Evolutionary conservation across 164 flowering plant species (phyloP).

Genomic region (Aristolochia californica): DNA sequence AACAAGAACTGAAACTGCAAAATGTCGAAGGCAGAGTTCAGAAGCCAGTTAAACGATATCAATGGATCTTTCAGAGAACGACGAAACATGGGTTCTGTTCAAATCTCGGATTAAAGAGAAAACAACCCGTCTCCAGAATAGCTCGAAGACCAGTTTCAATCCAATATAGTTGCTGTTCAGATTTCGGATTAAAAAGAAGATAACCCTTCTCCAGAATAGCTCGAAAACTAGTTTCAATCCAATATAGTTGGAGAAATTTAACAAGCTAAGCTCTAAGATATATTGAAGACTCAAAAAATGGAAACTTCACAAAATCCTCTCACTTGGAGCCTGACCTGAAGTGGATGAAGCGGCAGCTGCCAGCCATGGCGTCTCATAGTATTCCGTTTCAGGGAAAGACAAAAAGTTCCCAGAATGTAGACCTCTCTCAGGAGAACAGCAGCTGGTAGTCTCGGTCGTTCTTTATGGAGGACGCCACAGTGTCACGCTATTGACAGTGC

Average conservation of each 20-base stretch:
- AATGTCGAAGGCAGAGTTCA: too few relatives aligned
- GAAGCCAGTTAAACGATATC: too few relatives aligned
- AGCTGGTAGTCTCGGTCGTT: too few relatives aligned
- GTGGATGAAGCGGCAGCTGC: constrained; percentile 86
- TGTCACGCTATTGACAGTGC: too few relatives aligned
- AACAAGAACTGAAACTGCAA: not conserved
- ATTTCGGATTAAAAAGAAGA: not conserved
- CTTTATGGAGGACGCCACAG: too few relatives aligned
- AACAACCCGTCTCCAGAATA: not conserved
- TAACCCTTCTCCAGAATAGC: not conserved
- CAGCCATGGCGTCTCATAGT: constrained; percentile 88
- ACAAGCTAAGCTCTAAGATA: not conserved
- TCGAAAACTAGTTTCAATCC: too few relatives aligned
- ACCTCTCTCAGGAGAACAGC: too few relatives aligned
- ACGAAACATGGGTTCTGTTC: not conserved
- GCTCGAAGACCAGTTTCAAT: too few relatives aligned
- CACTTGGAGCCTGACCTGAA: constrained; percentile 42
- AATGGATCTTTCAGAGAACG: too few relatives aligned
- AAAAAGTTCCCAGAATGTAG: too few relatives aligned
- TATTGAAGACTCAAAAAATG: not conserved
- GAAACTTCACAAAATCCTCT: not conserved
- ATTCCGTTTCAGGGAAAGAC: not conserved
- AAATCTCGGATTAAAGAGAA: not conserved
- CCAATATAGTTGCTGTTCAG: not conserved
- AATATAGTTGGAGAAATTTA: not conserved